phyloP scores from a whole-genome alignment of 345 rosid genomes.

The Lagerstroemia speciosa region DNA sequence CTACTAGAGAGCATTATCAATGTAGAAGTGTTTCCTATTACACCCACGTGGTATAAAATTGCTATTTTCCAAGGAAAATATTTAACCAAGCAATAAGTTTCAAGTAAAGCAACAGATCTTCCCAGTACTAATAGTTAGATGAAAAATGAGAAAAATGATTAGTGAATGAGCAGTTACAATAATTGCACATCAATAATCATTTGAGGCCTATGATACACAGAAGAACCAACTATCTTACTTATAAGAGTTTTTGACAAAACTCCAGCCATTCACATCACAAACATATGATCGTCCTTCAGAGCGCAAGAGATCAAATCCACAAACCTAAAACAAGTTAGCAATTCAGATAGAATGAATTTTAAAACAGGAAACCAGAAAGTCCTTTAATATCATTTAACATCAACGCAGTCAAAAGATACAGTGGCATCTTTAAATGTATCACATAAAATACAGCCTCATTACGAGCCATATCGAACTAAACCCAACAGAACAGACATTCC shows the following conservation, averaged over 20 bases:
- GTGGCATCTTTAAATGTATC: not conserved
- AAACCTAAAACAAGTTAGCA: constrained; percentile 47
- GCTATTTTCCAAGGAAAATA: not conserved
- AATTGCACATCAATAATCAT: not conserved
- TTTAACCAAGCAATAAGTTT: not conserved
- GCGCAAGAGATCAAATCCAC: constrained; percentile 98
- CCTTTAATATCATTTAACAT: not conserved
- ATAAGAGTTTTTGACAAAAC: constrained; percentile 97
- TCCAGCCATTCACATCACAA: constrained; percentile 99
- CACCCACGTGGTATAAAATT: not conserved
- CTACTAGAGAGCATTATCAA: not conserved
- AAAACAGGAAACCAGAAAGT: not conserved
- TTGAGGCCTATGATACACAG: not conserved
- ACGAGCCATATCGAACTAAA: not conserved
- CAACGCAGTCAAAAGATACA: not conserved
- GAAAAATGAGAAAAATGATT: not conserved
- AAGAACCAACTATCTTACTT: constrained; percentile 42
- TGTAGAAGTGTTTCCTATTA: not conserved
- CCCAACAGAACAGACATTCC: not conserved
- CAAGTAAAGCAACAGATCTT: not conserved
- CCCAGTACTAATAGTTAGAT: not conserved
- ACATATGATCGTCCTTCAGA: constrained; percentile 94
- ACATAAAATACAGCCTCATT: not conserved
- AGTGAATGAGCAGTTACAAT: not conserved
- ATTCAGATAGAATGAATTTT: not conserved